Evolutionary conservation across 768 basidiomycete genomes (phyloP).

Genomic region (Kwoniella dendrophila): DNA sequence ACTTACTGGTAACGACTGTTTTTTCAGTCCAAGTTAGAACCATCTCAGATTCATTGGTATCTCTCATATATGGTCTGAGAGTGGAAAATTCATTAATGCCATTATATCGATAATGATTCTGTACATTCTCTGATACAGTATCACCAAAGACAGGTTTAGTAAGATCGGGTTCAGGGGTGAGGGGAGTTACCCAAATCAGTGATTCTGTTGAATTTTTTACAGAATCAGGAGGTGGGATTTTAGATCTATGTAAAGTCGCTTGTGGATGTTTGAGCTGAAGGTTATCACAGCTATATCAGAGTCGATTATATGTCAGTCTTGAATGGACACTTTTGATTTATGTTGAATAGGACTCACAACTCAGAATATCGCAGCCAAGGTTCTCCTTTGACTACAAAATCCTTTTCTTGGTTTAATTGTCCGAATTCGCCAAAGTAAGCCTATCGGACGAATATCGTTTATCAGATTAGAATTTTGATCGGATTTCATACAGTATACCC

Average conservation of each 20-base stretch:
- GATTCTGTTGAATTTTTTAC: constrained; percentile 76
- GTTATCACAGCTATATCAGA: constrained; percentile 68
- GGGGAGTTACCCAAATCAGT: constrained; percentile 85
- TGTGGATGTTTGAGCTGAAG: constrained; percentile 88
- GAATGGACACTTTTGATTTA: constrained; percentile 44
- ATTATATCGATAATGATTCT: constrained; percentile 85
- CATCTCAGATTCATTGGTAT: constrained; percentile 59
- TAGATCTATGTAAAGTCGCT: constrained; percentile 73
- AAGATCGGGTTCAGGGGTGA: constrained; percentile 81
- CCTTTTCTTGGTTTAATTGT: constrained; percentile 74
- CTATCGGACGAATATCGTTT: constrained; percentile 19
- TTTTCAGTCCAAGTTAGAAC: constrained; percentile 74
- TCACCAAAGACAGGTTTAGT: constrained; percentile 76
- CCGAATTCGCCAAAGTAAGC: constrained; percentile 91
- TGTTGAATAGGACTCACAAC: constrained; percentile 36
- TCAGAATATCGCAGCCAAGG: constrained; percentile 81
- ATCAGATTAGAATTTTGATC: background rate
- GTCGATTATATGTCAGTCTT: background rate
- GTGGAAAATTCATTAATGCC: constrained; percentile 81
- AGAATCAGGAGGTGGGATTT: constrained; percentile 77
- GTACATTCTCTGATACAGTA: constrained; percentile 76
- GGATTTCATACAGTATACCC: background rate
- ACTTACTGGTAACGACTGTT: constrained; percentile 59
- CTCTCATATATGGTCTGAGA: constrained; percentile 69
- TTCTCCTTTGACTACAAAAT: constrained; percentile 90